Percentiles rank a stretch among this genome's conserved stretches.
Conservation (phyloP, 768 basidiomycete species). For the Amanita polypyramis region DNA sequence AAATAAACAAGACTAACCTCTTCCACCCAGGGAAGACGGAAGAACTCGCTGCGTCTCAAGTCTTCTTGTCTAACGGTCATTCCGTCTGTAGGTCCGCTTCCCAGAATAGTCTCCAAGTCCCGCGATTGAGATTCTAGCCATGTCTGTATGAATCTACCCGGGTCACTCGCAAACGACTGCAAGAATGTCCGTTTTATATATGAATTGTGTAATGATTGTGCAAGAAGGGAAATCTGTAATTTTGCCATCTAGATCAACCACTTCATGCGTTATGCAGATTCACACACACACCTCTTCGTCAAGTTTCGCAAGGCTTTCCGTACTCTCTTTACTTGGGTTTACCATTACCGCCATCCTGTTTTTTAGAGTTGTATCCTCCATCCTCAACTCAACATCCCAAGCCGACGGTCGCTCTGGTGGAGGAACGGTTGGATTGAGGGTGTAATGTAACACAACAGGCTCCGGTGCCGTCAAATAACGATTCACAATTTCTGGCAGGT, state of each 20-base stretch:
- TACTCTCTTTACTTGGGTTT: conserved; percentile 59
- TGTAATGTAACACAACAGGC: conserved; percentile 74
- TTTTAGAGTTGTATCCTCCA: conserved; percentile 72
- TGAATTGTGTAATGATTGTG: conserved; percentile 80
- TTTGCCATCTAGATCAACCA: not conserved
- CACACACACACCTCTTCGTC: conserved; percentile 85
- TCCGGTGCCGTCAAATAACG: conserved; percentile 69
- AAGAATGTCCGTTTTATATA: conserved; percentile 84
- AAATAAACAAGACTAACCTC: conserved; percentile 27
- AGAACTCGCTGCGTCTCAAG: conserved; percentile 81
- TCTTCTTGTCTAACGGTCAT: conserved; percentile 81
- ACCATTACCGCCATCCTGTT: conserved; percentile 65
- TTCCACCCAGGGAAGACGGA: conserved; percentile 87
- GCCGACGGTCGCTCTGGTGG: conserved; percentile 66
- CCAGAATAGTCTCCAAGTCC: conserved; percentile 83
- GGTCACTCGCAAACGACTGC: conserved; percentile 69
- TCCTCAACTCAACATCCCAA: conserved; percentile 83
- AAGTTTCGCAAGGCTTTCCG: conserved; percentile 54
- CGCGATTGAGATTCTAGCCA: conserved; percentile 91
- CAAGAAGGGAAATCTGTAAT: conserved; percentile 64
- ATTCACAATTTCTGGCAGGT: conserved; percentile 79
- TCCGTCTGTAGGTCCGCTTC: conserved; percentile 75
- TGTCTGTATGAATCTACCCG: conserved; percentile 73
- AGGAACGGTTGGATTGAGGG: conserved; percentile 47
- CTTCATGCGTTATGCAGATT: not conserved